Evolutionary conservation across 768 basidiomycete genomes (phyloP).

Genomic region (Termitomyces sp.): DNA sequence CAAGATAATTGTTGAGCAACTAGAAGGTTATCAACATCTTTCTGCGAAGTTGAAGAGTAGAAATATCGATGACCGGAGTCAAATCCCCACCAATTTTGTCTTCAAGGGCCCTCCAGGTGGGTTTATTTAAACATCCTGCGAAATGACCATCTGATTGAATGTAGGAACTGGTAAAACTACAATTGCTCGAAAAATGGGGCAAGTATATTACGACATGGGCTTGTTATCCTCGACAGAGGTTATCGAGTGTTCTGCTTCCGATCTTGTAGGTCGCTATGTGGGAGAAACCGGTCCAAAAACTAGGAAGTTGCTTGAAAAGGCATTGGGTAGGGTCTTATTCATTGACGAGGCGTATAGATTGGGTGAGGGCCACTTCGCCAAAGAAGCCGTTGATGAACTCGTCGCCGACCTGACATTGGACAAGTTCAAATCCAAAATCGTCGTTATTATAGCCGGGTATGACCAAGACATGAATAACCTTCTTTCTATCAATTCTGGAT

Average conservation of each 20-base stretch:
- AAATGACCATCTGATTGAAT: conserved; percentile 35
- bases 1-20: background rate
- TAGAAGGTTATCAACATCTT: background rate
- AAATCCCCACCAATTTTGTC: background rate
- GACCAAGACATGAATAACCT: conserved; percentile 62
- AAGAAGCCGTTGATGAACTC: conserved; percentile 70
- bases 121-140: background rate
- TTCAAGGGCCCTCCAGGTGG: background rate
- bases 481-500: conserved; percentile 51
- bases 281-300: background rate
- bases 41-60: background rate
- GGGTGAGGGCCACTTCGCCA: conserved; percentile 35
- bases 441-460: conserved; percentile 69
- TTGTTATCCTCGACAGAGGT: conserved; percentile 44
- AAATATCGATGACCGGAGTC: background rate
- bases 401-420: conserved; percentile 59
- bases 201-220: conserved; percentile 62
- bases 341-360: background rate
- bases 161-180: conserved; percentile 64
- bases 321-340: background rate
- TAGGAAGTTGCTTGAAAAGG: background rate
- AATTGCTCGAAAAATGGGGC: conserved; percentile 54
- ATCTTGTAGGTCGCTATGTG: conserved; percentile 54
- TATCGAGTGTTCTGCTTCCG: conserved; percentile 63
- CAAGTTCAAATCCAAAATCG: conserved; percentile 49